Conservation (phyloP, 345 rosid species). For the Gossypium herbaceum region DNA sequence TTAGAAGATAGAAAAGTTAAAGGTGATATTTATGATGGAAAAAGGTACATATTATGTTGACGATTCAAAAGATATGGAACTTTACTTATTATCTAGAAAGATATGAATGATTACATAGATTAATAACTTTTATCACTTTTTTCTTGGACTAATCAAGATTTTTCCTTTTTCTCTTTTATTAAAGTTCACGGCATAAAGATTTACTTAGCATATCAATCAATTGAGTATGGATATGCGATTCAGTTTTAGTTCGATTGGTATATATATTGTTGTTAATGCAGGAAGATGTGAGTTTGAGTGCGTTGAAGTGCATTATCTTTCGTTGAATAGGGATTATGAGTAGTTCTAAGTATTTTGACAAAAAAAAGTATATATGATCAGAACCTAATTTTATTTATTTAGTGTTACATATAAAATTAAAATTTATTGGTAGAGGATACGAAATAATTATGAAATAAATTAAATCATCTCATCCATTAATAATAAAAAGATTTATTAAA, state of each 20-base stretch:
- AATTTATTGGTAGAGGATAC: too few relatives aligned
- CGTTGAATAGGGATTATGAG: too few relatives aligned
- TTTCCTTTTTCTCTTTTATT: not conserved
- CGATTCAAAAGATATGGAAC: not conserved
- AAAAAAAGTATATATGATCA: too few relatives aligned
- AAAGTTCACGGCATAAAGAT: not conserved
- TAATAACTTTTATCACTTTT: not conserved
- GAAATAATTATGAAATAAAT: too few relatives aligned
- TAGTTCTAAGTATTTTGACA: too few relatives aligned
- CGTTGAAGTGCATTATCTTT: too few relatives aligned
- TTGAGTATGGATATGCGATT: not conserved
- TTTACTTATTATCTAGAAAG: constrained; percentile 10
- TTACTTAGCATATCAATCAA: not conserved
- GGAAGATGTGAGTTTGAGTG: too few relatives aligned
- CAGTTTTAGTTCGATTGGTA: too few relatives aligned
- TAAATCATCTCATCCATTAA: not conserved
- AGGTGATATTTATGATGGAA: not conserved
- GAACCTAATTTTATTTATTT: too few relatives aligned
- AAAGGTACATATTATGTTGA: not conserved
- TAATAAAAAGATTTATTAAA: too few relatives aligned
- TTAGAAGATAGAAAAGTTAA: not conserved
- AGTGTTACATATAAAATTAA: too few relatives aligned
- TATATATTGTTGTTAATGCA: too few relatives aligned
- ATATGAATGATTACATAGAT: not conserved
- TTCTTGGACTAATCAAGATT: constrained; percentile 13